Conservation (phyloP, 192 early-diverging fungal species). For the Rhizoclosmatium sp. region DNA sequence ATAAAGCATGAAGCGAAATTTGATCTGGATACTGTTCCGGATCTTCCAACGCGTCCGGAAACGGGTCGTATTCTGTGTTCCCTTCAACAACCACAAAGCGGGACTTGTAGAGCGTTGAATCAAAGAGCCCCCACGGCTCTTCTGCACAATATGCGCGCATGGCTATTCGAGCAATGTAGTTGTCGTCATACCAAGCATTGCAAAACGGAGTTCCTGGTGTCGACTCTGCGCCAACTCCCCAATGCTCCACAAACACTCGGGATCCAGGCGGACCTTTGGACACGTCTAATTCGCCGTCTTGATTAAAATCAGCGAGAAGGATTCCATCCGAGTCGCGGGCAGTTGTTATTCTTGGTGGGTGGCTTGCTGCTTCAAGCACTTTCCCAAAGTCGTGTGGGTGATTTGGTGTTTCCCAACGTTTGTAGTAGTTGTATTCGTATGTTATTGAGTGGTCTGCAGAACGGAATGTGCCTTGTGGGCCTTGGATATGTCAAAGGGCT, state of each 20-base stretch:
- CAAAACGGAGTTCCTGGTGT: conserved; percentile 7
- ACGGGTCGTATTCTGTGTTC: neutral
- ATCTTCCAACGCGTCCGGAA: conserved; percentile 16
- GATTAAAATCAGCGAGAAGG: conserved; percentile 13
- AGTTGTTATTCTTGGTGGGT: conserved; percentile 13
- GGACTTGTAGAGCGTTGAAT: neutral
- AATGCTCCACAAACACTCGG: conserved; percentile 18
- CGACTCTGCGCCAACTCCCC: conserved; percentile 2
- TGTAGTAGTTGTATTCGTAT: conserved; percentile 30
- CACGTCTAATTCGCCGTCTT: conserved; percentile 5
- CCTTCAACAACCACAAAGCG: conserved; percentile 18
- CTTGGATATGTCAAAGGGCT: neutral
- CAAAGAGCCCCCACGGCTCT: conserved; percentile 13
- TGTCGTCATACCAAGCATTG: conserved; percentile 26
- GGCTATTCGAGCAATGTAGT: conserved; percentile 15
- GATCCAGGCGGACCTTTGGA: neutral
- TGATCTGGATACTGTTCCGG: conserved; percentile 31
- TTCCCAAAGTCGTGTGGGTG: conserved; percentile 5
- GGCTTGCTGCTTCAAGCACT: conserved; percentile 10
- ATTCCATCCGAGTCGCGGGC: conserved; percentile 24
- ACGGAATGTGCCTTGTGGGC: conserved; percentile 10
- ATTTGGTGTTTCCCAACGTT: neutral
- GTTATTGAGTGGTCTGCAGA: neutral
- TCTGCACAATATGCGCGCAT: neutral
- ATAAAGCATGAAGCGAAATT: conserved; percentile 26